Evolutionary conservation across 2,329 filamentous ascomycete species (phyloP), one percentile per base, ranked within the genome.

Genomic region (Neopestalotiopsis rosae): DNA sequence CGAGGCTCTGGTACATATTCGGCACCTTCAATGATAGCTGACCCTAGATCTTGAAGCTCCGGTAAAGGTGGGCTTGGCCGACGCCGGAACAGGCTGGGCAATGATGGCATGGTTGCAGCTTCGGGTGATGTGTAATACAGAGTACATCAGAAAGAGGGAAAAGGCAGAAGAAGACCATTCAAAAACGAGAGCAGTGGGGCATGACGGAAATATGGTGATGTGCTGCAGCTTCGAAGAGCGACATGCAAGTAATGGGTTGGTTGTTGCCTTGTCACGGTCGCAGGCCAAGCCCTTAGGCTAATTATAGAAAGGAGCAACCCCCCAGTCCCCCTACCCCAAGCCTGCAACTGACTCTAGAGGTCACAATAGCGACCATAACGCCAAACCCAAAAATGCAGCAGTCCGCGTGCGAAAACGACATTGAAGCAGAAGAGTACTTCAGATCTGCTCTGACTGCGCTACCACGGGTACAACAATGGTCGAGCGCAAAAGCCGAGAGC

Each of bases 1-100:
- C 56, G 20, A 59, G 56, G 20, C 56, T 59, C 12, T 59, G 56
- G 56, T 30, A 59, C 56, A 59, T 59, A 59, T 59, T 59, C 56
- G 56, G 20, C 13, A 5, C 56, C 56, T 9, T 59, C 56, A 59
- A 59, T 59, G 56, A 59, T 32, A 59, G 20, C 56, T 59, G 56
- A 59, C 17, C 56, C 56, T 4, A 20, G 56, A 59, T 59, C 14
- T 59, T 59, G 56, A 59, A 59, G 20, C 56, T 59, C 56, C 56
- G 13, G 56, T 20, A 32, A 1, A 59, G 56, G 30, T 59, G 17
- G 56, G 6, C 24, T 28, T 3, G 56, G 20, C 17, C n/a, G 56
- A 30, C 56, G 56, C 56, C 56, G 56, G 12, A 59, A 59, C 20
- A 59, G 56, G 56, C 56, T 59, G 56, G 56, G 56, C 56, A 59